phyloP scores from a whole-genome alignment of 176 grass and related monocot species.

The Alopecurus myosuroides region DNA sequence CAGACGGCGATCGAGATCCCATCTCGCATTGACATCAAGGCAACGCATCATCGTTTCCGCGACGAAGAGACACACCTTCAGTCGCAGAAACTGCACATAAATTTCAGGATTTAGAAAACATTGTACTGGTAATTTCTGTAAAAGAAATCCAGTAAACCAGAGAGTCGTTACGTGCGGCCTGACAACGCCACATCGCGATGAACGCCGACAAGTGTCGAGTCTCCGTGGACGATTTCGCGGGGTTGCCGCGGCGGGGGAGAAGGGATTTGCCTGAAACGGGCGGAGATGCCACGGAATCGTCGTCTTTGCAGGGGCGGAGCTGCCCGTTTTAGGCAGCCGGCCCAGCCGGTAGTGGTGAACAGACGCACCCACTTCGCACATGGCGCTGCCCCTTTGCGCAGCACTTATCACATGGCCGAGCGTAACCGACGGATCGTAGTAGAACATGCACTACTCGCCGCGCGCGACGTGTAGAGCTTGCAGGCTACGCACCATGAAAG shows the following conservation, averaged over 20 bases:
- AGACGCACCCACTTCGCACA: slow-evolving; percentile 26
- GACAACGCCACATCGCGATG: background rate
- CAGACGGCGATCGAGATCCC: background rate
- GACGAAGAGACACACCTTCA: background rate
- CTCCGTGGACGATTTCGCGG: background rate
- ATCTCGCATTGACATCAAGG: background rate
- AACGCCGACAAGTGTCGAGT: background rate
- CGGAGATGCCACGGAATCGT: background rate
- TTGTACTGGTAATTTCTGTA: background rate
- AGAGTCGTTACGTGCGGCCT: background rate
- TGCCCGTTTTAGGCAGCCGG: slow-evolving; percentile 1
- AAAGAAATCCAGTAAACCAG: background rate
- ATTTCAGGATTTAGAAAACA: background rate
- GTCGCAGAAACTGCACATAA: background rate
- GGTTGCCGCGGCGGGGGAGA: background rate
- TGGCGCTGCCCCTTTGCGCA: slow-evolving; percentile 11
- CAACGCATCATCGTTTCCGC: background rate
- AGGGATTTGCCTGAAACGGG: background rate
- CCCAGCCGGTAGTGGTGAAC: slow-evolving; percentile 17
- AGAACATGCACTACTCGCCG: background rate
- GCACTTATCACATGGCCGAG: slow-evolving; percentile 36
- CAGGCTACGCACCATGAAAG: background rate
- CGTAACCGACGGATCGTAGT: background rate
- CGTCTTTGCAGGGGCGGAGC: background rate
- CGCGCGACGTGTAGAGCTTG: background rate